Evolutionary conservation across 2,329 filamentous ascomycete species (phyloP).

Genomic region (Aspergillus terreus): DNA sequence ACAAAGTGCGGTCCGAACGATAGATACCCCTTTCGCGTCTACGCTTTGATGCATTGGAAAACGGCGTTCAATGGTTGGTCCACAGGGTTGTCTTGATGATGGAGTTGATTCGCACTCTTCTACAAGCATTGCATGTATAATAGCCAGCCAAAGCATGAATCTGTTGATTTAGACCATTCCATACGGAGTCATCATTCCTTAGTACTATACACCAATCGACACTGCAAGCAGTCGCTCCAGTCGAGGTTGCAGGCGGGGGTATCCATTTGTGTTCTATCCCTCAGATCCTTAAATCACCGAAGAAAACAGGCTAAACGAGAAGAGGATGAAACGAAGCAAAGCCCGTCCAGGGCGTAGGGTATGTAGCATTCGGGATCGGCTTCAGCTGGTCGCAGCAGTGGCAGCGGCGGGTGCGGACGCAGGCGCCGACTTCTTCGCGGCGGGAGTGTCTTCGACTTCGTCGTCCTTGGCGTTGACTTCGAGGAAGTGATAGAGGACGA

Average conservation of each 20-base stretch:
- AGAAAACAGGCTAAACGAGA: background rate
- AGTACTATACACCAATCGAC: too few relatives aligned
- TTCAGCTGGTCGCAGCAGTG: constrained; percentile 10
- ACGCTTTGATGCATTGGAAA: constrained; percentile 2
- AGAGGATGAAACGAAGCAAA: background rate
- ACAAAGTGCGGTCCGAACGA: constrained; percentile 16
- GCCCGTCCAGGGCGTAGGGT: background rate
- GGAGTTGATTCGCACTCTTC: background rate
- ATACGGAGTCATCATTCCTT: too few relatives aligned
- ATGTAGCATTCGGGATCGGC: constrained; percentile 6
- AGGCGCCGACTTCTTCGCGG: constrained; percentile 12
- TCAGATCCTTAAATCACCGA: background rate
- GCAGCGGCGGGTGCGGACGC: background rate
- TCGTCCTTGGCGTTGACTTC: constrained; percentile 79
- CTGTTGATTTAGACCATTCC: too few relatives aligned
- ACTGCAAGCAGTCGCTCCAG: background rate
- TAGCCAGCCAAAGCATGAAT: too few relatives aligned
- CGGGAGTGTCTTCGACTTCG: constrained; percentile 10
- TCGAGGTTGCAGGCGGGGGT: background rate
- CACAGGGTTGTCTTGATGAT: background rate
- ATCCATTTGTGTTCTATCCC: background rate
- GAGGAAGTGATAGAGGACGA: constrained; percentile 93
- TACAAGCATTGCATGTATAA: too few relatives aligned
- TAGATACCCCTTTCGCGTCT: background rate
- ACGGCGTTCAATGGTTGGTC: background rate